phyloP scores from a whole-genome alignment of 495 filamentous ascomycete species.

The Penicillium fimorum region DNA sequence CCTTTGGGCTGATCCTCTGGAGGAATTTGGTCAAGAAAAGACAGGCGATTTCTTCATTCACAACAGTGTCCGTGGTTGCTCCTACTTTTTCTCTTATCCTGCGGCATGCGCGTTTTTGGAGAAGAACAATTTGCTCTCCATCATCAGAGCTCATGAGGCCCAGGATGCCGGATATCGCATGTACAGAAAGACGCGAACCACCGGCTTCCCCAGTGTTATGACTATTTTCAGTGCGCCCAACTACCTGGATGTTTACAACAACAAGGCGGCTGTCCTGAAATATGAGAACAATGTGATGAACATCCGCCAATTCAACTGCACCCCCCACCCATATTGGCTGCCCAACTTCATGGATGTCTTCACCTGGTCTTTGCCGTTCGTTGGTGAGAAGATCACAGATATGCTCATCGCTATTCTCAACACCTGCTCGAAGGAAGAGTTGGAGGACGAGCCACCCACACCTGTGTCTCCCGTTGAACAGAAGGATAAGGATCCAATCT shows the following conservation, averaged over 20 bases:
- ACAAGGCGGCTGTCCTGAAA: conserved; percentile 97
- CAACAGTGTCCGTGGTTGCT: conserved; percentile 97
- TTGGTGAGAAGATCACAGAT: conserved; percentile 98
- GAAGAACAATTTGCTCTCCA: conserved; percentile 96
- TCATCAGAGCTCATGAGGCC: conserved; percentile 98
- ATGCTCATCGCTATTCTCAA: conserved; percentile 99
- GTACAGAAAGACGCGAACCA: conserved; percentile 97
- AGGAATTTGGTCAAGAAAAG: conserved; percentile 98
- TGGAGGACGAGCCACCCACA: conserved; percentile 75
- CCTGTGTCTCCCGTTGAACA: conserved; percentile 58
- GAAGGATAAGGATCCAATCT: conserved; percentile 37
- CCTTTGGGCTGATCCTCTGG: conserved; percentile 97
- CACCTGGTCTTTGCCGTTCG: conserved; percentile 97
- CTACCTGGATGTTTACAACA: conserved; percentile 99
- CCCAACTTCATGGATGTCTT: conserved; percentile 99
- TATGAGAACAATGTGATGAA: conserved; percentile 99
- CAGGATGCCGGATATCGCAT: conserved; percentile 98
- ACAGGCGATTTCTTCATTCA: conserved; percentile 95
- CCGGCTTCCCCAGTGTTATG: conserved; percentile 98
- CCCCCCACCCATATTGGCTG: conserved; percentile 97
- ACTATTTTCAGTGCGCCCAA: conserved; percentile 99
- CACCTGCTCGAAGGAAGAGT: conserved; percentile 95
- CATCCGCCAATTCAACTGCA: conserved; percentile 99
- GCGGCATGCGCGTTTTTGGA: conserved; percentile 97
- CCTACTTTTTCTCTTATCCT: conserved; percentile 98